Evolutionary conservation across 2,329 filamentous ascomycete species (phyloP).

Genomic region (Apiospora aurea): DNA sequence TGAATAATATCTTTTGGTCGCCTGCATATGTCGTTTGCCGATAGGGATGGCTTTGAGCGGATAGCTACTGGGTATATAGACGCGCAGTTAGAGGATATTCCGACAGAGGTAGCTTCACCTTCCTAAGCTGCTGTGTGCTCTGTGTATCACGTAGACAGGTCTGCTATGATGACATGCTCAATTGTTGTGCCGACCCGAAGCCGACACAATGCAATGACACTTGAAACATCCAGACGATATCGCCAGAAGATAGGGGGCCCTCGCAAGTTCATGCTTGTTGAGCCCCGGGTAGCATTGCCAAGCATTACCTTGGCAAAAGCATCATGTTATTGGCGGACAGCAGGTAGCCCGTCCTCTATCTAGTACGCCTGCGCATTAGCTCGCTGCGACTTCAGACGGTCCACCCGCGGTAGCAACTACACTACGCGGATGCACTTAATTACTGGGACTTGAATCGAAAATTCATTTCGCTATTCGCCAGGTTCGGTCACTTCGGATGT

Average conservation of each 20-base stretch:
- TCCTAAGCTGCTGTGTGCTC: too few species aligned
- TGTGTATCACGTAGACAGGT: not conserved
- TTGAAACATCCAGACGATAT: slow-evolving; percentile 14
- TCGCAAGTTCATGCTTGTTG: slow-evolving; percentile 18
- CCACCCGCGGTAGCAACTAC: slow-evolving; percentile 3
- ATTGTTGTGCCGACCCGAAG: not conserved
- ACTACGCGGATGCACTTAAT: slow-evolving; percentile 1
- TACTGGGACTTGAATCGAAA: slow-evolving; percentile 18
- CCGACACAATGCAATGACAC: not conserved
- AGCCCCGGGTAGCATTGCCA: slow-evolving; percentile 2
- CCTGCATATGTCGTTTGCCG: not conserved
- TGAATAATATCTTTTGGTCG: not conserved
- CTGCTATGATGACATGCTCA: not conserved
- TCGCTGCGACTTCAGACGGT: slow-evolving; percentile 14
- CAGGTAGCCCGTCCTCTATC: not conserved
- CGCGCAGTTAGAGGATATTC: not conserved
- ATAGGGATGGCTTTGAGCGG: not conserved
- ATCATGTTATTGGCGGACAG: slow-evolving; percentile 1
- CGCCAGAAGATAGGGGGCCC: not conserved
- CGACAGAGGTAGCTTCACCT: not conserved
- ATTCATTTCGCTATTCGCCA: slow-evolving; percentile 6
- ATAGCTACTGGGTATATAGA: not conserved
- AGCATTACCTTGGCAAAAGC: not conserved
- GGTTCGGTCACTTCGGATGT: slow-evolving; percentile 13
- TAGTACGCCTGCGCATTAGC: slow-evolving; percentile 16